These are phyloP conservation scores for Deinandra increscens DNA, from an alignment of 129 eudicot species.

Conservation along the genomic window DNA sequence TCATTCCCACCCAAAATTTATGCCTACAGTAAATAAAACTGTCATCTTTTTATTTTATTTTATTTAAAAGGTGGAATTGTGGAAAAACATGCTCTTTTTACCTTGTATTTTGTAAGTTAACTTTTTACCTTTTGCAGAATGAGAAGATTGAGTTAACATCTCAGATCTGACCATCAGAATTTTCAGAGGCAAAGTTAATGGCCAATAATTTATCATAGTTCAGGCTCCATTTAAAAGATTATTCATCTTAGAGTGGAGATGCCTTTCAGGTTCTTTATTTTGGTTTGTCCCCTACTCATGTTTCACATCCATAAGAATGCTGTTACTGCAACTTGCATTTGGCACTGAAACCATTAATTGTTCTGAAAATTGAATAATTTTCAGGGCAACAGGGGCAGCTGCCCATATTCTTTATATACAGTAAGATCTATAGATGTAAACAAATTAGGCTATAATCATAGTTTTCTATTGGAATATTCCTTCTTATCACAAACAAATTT, in stretches of 20 bases:
- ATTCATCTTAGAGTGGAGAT: constrained; percentile 14
- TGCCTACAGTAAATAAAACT: background rate
- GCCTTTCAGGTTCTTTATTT: constrained; percentile 25
- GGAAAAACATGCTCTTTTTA: constrained; percentile 6
- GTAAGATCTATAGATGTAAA: constrained; percentile 1
- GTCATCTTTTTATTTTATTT: background rate
- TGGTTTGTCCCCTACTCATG: constrained; percentile 9
- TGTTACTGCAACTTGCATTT: constrained; percentile 7
- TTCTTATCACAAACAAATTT: constrained; percentile 22
- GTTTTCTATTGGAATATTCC: constrained; percentile 21
- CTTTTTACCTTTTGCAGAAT: constrained; percentile 26
- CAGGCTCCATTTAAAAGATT: constrained; percentile 24
- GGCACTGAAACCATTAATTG: constrained; percentile 13
- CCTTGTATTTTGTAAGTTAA: constrained; percentile 21
- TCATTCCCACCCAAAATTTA: background rate
- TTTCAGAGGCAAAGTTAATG: constrained; percentile 22
- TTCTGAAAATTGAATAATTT: background rate
- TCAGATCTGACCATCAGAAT: constrained; percentile 20
- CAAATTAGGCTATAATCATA: background rate
- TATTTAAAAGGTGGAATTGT: background rate
- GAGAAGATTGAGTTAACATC: constrained; percentile 6
- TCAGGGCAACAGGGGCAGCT: constrained; percentile 3
- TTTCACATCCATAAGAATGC: background rate
- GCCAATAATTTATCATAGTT: constrained; percentile 21
- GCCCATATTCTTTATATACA: background rate